These are phyloP conservation scores for Phytophthora litchii DNA, from an alignment of 352 stramenopile genomes.

Conservation along the genomic window DNA sequence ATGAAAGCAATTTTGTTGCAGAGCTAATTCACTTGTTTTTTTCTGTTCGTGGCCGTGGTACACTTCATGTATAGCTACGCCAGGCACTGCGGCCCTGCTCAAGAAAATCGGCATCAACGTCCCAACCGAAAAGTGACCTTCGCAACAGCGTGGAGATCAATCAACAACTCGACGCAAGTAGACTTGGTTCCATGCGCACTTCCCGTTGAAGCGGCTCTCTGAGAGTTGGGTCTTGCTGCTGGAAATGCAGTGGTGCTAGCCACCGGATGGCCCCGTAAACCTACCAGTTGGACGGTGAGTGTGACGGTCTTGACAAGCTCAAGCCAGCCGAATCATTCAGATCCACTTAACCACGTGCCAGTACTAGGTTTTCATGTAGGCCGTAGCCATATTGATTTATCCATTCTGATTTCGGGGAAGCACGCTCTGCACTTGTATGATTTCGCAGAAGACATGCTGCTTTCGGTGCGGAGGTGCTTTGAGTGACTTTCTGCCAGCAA, in stretches of 20 bases:
- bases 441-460: slow-evolving; percentile 11
- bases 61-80: slow-evolving; percentile 37
- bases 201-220: slow-evolving; percentile 4
- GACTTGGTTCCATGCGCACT: slow-evolving; percentile 1
- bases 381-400: slow-evolving; percentile 18
- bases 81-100: slow-evolving; percentile 42
- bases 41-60: slow-evolving; percentile 20
- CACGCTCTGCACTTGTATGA: slow-evolving; percentile 6
- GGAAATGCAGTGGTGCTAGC: slow-evolving; percentile 4
- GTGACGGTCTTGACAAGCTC: slow-evolving; percentile 12
- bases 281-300: slow-evolving; percentile 17
- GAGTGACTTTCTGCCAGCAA: slow-evolving; percentile 9
- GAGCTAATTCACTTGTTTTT: slow-evolving; percentile 9
- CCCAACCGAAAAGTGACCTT: slow-evolving; percentile 31
- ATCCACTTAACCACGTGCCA: not conserved
- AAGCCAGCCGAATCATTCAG: not conserved
- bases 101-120: slow-evolving; percentile 54
- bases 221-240: slow-evolving; percentile 1
- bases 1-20: not conserved
- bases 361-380: slow-evolving; percentile 1
- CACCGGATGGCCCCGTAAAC: slow-evolving; percentile 14
- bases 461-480: slow-evolving; percentile 19
- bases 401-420: slow-evolving; percentile 16
- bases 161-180: slow-evolving; percentile 6
- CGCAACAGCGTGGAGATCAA: not conserved